phyloP scores from a whole-genome alignment of 139 green algal genomes.

The Tetraselmis chui region DNA sequence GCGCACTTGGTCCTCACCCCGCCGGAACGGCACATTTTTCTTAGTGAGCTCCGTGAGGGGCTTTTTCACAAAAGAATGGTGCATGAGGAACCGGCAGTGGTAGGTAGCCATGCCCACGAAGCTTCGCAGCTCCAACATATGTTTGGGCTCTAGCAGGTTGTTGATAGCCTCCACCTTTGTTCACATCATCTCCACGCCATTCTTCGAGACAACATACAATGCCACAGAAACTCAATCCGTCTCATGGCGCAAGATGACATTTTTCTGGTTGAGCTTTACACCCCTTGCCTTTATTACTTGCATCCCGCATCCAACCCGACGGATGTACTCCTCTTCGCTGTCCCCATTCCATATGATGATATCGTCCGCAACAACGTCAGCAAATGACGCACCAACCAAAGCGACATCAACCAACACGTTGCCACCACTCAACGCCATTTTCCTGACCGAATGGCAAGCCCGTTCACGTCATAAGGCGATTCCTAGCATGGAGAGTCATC shows the following conservation, averaged over 20 bases:
- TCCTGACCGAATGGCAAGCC: not conserved
- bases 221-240: not conserved
- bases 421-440: not conserved
- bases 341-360: constrained; percentile 1
- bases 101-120: constrained; percentile 4
- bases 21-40: not conserved
- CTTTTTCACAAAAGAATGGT: not conserved
- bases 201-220: not conserved
- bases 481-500: not conserved
- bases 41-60: not conserved
- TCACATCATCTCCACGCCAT: not conserved
- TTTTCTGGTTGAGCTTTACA: not conserved
- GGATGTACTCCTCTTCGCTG: not conserved
- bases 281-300: not conserved
- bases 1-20: not conserved
- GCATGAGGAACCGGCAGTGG: not conserved
- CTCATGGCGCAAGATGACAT: not conserved
- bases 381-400: not conserved
- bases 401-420: constrained; percentile 1
- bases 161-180: constrained; percentile 8
- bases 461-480: not conserved
- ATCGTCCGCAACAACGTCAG: constrained; percentile 5
- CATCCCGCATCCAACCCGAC: not conserved
- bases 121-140: not conserved
- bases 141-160: not conserved